A percentile compares a stretch with the other conserved stretches of the same genome.
phyloP scores from a whole-genome alignment of 2,329 filamentous ascomycete species.

The Zymoseptoria pseudotritici region DNA sequence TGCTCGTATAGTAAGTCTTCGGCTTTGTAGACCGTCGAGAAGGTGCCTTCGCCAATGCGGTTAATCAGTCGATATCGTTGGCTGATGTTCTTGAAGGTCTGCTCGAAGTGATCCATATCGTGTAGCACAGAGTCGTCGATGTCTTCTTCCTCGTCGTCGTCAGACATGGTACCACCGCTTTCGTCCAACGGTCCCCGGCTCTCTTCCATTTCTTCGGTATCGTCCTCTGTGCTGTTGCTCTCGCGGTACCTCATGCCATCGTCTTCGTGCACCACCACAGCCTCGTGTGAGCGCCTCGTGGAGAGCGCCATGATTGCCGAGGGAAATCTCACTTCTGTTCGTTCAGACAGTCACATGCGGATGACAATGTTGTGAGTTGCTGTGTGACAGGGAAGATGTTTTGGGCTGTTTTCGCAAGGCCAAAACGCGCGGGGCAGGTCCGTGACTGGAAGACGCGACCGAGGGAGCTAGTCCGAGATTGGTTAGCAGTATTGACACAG shows the following conservation, averaged over 20 bases:
- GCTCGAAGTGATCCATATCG: slow-evolving; percentile 80
- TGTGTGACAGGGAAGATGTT: neutral
- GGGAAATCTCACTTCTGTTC: neutral
- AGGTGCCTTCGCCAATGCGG: slow-evolving; percentile 95
- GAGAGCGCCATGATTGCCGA: neutral
- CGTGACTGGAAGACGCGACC: neutral
- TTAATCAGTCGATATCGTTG: slow-evolving; percentile 86
- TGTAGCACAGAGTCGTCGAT: slow-evolving; percentile 65
- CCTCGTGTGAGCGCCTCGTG: slow-evolving; percentile 8
- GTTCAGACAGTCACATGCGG: neutral
- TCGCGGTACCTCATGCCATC: slow-evolving; percentile 14
- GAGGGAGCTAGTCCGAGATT: neutral
- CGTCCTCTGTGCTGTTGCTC: slow-evolving; percentile 28
- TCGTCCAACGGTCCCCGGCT: slow-evolving; percentile 44
- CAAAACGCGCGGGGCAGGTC: neutral
- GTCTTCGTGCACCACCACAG: slow-evolving; percentile 19
- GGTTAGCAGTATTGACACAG: neutral
- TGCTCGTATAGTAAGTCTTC: slow-evolving; percentile 81
- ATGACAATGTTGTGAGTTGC: neutral
- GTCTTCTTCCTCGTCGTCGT: slow-evolving; percentile 43
- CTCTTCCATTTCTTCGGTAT: slow-evolving; percentile 39
- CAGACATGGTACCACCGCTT: slow-evolving; percentile 44
- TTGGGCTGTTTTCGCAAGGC: neutral
- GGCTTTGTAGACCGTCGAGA: slow-evolving; percentile 98
- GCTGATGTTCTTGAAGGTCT: slow-evolving; percentile 75